Conservation (phyloP, 805 yeast species). For the Ogataea paraovalis region DNA sequence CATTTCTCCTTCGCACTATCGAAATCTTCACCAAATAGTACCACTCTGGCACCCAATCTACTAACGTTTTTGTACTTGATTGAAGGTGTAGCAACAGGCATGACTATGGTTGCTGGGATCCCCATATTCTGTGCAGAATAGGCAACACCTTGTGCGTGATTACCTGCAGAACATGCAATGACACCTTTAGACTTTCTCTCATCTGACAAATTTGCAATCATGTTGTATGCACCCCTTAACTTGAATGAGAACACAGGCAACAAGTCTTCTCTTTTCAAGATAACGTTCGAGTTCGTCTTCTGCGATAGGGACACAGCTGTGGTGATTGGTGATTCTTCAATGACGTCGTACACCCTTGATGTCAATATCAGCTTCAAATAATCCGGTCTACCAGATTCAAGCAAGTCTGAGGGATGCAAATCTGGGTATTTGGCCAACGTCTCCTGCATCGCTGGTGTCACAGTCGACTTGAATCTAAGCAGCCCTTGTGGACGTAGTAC, state of each 20-base stretch:
- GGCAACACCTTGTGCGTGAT: constrained; percentile 99
- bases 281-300: constrained; percentile 69
- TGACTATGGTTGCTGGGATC: constrained; percentile 93
- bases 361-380: constrained; percentile 87
- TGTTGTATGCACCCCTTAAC: constrained; percentile 95
- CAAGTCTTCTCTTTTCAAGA: constrained; percentile 86
- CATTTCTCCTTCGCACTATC: constrained; percentile 95
- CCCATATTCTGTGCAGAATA: constrained; percentile 79
- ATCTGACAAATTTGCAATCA: constrained; percentile 83
- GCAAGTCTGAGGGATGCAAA: constrained; percentile 46
- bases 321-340: constrained; percentile 83
- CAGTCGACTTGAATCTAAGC: not conserved
- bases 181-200: constrained; percentile 75
- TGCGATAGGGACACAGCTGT: constrained; percentile 71
- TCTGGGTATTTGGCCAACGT: constrained; percentile 40
- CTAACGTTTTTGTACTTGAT: constrained; percentile 91
- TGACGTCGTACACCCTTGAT: constrained; percentile 91
- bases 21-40: constrained; percentile 87
- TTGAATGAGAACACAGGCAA: constrained; percentile 95
- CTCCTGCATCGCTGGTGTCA: constrained; percentile 3
- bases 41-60: constrained; percentile 91
- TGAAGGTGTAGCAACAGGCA: constrained; percentile 97
- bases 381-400: constrained; percentile 74
- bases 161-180: constrained; percentile 97
- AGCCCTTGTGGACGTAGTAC: not conserved